These are phyloP conservation scores for Neofusicoccum parvum DNA, from an alignment of 2,329 filamentous ascomycete genomes.

Conservation along the genomic window DNA sequence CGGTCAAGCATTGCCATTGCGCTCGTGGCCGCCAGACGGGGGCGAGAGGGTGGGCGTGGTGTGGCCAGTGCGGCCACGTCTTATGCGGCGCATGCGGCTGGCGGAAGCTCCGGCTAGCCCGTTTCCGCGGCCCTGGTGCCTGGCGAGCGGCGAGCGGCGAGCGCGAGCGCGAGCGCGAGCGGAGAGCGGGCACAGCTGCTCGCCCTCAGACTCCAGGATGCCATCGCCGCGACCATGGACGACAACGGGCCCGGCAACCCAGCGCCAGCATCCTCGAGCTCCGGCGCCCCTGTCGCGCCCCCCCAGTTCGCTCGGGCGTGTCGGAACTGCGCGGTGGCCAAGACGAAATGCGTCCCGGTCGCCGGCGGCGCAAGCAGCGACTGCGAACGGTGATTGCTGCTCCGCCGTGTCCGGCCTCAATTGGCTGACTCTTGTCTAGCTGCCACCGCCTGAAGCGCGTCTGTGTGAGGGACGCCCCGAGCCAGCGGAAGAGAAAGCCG, in stretches of 20 bases:
- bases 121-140: not conserved
- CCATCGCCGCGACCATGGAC: conserved; percentile 1
- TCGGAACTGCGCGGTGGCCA: conserved; percentile 19
- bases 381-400: conserved; percentile 19
- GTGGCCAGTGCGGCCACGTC: conserved; percentile 1
- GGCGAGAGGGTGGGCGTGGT: not conserved
- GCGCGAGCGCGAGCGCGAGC: not conserved
- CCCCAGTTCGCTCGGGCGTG: conserved; percentile 18
- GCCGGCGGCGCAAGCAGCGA: conserved; percentile 1
- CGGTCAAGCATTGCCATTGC: not conserved
- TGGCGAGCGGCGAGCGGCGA: not conserved
- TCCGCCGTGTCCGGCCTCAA: not conserved
- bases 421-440: conserved; percentile 6
- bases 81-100: not conserved
- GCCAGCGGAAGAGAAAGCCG: conserved; percentile 18
- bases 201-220: not conserved
- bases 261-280: not conserved
- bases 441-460: conserved; percentile 15
- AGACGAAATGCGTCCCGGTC: conserved; percentile 21
- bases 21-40: not conserved
- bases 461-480: conserved; percentile 16
- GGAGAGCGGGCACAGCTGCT: not conserved
- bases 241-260: not conserved
- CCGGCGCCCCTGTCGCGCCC: not conserved
- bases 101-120: conserved; percentile 7